Conservation (phyloP, 768 basidiomycete species). For the Multifurca ochricompacta region DNA sequence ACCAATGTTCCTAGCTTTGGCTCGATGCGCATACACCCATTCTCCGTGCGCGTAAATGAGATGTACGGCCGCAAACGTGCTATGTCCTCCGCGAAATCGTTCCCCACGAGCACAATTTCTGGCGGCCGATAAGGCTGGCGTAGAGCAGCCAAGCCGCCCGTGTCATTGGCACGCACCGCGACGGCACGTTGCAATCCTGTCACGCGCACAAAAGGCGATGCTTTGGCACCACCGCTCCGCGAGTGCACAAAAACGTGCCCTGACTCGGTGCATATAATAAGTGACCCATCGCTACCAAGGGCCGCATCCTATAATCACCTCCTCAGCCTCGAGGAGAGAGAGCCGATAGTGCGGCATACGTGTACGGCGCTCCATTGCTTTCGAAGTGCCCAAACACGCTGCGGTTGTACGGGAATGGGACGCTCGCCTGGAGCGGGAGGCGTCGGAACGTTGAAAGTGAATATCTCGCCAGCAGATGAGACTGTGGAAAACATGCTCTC, state of each 20-base stretch:
- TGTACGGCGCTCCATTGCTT: constrained; percentile 81
- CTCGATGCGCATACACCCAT: constrained; percentile 21
- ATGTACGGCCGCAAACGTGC: constrained; percentile 56
- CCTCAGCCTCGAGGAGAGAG: neutral
- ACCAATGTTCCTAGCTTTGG: neutral
- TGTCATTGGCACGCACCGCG: constrained; percentile 71
- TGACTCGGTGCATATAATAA: constrained; percentile 90
- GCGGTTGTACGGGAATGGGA: constrained; percentile 54
- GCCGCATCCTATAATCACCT: constrained; percentile 68
- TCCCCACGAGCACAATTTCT: constrained; percentile 48
- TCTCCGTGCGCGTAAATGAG: neutral
- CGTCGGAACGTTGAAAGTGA: constrained; percentile 53
- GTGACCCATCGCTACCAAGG: constrained; percentile 75
- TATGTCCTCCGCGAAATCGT: constrained; percentile 57
- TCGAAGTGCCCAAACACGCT: constrained; percentile 83
- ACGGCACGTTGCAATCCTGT: constrained; percentile 80
- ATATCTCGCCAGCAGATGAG: constrained; percentile 84
- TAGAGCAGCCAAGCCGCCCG: constrained; percentile 84
- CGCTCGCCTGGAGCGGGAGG: constrained; percentile 26
- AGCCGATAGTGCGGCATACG: constrained; percentile 32
- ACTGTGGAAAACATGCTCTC: constrained; percentile 80
- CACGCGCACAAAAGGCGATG: constrained; percentile 72
- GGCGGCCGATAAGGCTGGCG: constrained; percentile 60
- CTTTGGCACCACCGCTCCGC: constrained; percentile 41
- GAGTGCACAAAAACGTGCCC: constrained; percentile 88